These are phyloP conservation scores for Claviceps sp. DNA, from an alignment of 2,329 filamentous ascomycete genomes.

Conservation along the genomic window DNA sequence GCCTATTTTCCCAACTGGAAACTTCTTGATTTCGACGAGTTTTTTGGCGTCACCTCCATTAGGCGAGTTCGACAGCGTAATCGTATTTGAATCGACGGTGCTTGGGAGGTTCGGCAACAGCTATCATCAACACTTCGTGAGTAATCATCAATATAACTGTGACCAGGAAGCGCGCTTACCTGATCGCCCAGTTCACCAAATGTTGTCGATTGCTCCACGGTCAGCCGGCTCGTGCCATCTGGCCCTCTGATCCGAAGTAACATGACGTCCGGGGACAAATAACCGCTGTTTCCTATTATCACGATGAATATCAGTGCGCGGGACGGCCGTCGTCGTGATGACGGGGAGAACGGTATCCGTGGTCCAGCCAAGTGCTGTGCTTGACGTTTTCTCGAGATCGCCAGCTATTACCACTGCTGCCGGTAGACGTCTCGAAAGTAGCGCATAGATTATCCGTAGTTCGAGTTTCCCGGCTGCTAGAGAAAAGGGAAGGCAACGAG, in stretches of 20 bases:
- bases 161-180: conserved; percentile 22
- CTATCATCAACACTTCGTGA: conserved; percentile 20
- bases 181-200: conserved; percentile 50
- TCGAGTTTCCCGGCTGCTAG: not conserved
- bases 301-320: not conserved
- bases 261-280: conserved; percentile 35
- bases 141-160: not conserved
- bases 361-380: not conserved
- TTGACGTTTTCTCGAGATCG: not conserved
- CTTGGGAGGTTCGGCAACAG: conserved; percentile 45
- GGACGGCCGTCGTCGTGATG: not conserved
- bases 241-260: conserved; percentile 78
- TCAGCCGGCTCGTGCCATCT: conserved; percentile 84
- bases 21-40: conserved; percentile 42
- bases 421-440: not conserved
- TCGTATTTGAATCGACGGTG: conserved; percentile 46
- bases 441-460: not conserved
- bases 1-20: conserved; percentile 45
- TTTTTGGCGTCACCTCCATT: conserved; percentile 43
- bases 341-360: not conserved
- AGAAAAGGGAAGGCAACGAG: not conserved
- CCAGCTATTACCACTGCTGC: not conserved
- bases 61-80: conserved; percentile 49
- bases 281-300: not conserved
- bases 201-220: conserved; percentile 57